Base-by-base conservation (phyloP, 768 basidiomycete species). In the Trametes maxima region DNA sequence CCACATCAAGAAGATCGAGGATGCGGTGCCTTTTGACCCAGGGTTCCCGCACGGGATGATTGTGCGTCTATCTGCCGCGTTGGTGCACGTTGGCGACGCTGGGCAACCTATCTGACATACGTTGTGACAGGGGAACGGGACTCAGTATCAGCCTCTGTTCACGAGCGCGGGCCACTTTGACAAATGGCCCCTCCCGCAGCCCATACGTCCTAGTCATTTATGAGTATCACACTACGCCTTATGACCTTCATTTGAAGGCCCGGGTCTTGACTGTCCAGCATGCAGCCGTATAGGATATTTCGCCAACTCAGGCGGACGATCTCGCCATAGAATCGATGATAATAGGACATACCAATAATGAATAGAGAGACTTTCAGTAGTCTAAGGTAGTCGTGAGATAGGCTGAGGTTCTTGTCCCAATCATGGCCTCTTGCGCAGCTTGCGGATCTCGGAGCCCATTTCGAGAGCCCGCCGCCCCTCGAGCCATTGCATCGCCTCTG, bases 401-500 rank as follows among this genome's bases (percentile, higher is more conserved):
- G 12, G 3, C 17, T n/a, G 39, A n/a, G 19, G n/a, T 44, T 6
- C 43, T 19, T 3, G 8, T 10, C 46, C 19, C 8, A 36, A 10
- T 52, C 54, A 59, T 5, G 49, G 28, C 43, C 54, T 49, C 59
- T 62, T 67, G 47, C 69, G 65, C 46, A 70, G 50, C 25, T 77
- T 74, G 37, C 85, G 73, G 68, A 93, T 90, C 67, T 87, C 84
- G 35, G 81, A 80, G 3, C 89, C 89, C 45, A 90, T 74, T 68
- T 87, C 86, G 7, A 92, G 76, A 2, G 90, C 85, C 5, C 92
- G 79, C 60, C 82, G 84, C 0, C 88, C 91, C 71, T 94, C 92
- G 22, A 94, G 74, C 87, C 90, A 94, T 24, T 85, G 73, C 91
- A 95, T 94, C 6, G 89, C 86, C 71, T 94, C 93, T 87, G 74